Evolutionary conservation across 768 basidiomycete species (phyloP).

Genomic region (Cytidiella melzeri): DNA sequence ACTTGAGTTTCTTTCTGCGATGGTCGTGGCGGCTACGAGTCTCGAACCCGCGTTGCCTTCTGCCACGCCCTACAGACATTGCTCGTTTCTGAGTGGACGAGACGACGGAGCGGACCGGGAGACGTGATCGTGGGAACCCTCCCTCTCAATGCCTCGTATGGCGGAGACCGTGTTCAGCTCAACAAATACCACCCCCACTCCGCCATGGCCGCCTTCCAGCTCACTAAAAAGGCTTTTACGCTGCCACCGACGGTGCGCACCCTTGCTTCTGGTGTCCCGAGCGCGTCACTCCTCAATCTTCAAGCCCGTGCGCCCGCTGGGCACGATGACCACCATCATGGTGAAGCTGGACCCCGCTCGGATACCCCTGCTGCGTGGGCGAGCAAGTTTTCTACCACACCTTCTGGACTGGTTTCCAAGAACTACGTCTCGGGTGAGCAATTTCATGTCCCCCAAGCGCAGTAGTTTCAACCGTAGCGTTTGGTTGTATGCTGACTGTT

Average conservation of each 20-base stretch:
- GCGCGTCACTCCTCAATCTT: slow-evolving; percentile 70
- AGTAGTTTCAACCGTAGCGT: not conserved
- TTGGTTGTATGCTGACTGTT: not conserved
- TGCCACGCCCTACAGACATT: slow-evolving; percentile 4
- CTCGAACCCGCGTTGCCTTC: too few species aligned
- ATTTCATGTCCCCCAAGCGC: not conserved
- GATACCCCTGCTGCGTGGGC: slow-evolving; percentile 59
- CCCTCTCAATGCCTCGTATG: slow-evolving; percentile 11
- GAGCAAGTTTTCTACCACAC: slow-evolving; percentile 31
- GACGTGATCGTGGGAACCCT: slow-evolving; percentile 12
- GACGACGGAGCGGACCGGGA: slow-evolving; percentile 11
- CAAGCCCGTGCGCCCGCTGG: slow-evolving; percentile 57
- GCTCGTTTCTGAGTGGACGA: slow-evolving; percentile 10
- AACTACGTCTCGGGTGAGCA: slow-evolving; percentile 56
- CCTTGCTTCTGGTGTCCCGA: slow-evolving; percentile 75
- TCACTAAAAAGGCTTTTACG: slow-evolving; percentile 77
- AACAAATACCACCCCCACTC: slow-evolving; percentile 3
- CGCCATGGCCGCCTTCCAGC: slow-evolving; percentile 65
- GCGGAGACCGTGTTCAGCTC: slow-evolving; percentile 18
- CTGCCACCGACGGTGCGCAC: slow-evolving; percentile 76
- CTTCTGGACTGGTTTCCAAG: slow-evolving; percentile 56
- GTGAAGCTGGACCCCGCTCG: slow-evolving; percentile 45
- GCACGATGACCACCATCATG: slow-evolving; percentile 49
- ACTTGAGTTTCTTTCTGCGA: too few species aligned
- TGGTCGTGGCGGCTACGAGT: too few species aligned